Evolutionary conservation across 1,284 basidiomycete genomes (phyloP).

Genomic region (Sporisorium iseilematis-ciliati): DNA sequence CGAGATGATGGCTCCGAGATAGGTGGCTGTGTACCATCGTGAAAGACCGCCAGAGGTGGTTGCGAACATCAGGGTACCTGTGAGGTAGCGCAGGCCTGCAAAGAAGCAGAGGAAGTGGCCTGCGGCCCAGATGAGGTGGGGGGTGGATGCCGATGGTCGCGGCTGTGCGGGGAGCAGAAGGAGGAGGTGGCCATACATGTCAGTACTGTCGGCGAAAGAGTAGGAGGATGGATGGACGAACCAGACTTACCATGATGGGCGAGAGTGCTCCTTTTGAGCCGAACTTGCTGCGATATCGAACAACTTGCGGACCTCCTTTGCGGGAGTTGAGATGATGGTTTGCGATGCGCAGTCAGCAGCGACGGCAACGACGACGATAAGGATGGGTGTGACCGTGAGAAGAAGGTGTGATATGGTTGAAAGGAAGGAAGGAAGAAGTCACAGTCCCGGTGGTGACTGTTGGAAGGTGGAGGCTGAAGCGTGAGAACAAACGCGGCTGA

Average conservation of each 20-base stretch:
- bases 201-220: background rate
- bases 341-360: background rate
- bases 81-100: slow-evolving; percentile 64
- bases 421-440: background rate
- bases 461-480: slow-evolving; percentile 7
- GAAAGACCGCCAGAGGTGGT: slow-evolving; percentile 54
- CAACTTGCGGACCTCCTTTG: background rate
- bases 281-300: background rate
- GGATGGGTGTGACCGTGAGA: background rate
- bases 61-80: slow-evolving; percentile 55
- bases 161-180: slow-evolving; percentile 18
- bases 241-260: slow-evolving; percentile 29
- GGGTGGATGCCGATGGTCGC: slow-evolving; percentile 62
- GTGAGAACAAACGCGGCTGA: slow-evolving; percentile 1
- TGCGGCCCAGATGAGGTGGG: slow-evolving; percentile 69
- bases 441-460: background rate
- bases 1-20: slow-evolving; percentile 68
- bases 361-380: background rate
- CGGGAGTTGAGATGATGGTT: background rate
- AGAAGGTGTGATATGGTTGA: background rate
- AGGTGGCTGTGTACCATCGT: slow-evolving; percentile 66
- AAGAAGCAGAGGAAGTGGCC: slow-evolving; percentile 69
- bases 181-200: background rate
- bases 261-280: background rate
- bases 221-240: background rate